Percentiles rank a stretch among this genome's conserved stretches.
phyloP scores from a whole-genome alignment of 2,329 filamentous ascomycete species.

The Aspergillus sp. region DNA sequence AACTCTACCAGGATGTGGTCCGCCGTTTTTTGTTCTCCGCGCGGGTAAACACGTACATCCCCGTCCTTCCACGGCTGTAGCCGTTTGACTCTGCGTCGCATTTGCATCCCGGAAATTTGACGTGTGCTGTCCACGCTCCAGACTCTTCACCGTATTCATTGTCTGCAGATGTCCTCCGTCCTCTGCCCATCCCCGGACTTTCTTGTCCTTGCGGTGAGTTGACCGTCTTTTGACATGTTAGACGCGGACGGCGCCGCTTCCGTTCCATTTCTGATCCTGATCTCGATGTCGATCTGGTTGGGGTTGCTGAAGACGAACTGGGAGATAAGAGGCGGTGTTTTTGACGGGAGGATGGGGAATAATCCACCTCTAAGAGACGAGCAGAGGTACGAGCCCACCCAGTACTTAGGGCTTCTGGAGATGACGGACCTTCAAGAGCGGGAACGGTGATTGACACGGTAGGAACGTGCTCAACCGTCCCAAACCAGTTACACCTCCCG shows the following conservation, averaged over 20 bases:
- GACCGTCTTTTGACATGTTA: background rate
- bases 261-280: background rate
- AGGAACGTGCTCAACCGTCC: no score
- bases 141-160: background rate
- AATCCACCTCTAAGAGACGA: no score
- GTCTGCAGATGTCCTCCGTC: background rate
- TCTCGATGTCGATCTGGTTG: background rate
- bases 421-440: no score
- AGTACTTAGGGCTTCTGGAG: no score
- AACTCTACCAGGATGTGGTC: conserved; percentile 5
- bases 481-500: no score
- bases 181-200: background rate
- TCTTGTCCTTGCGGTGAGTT: background rate
- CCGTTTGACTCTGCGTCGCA: background rate
- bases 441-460: no score
- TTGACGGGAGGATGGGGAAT: background rate
- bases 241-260: background rate
- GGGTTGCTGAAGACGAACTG: background rate
- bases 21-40: background rate
- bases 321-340: background rate
- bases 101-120: background rate
- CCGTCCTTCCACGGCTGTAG: background rate
- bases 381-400: no score
- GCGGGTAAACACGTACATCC: background rate
- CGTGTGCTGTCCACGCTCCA: background rate